Evolutionary conservation across 2,329 filamentous ascomycete genomes (phyloP), one percentile per base, ranked within the genome.

Genomic region (Fusarium vanettenii): DNA sequence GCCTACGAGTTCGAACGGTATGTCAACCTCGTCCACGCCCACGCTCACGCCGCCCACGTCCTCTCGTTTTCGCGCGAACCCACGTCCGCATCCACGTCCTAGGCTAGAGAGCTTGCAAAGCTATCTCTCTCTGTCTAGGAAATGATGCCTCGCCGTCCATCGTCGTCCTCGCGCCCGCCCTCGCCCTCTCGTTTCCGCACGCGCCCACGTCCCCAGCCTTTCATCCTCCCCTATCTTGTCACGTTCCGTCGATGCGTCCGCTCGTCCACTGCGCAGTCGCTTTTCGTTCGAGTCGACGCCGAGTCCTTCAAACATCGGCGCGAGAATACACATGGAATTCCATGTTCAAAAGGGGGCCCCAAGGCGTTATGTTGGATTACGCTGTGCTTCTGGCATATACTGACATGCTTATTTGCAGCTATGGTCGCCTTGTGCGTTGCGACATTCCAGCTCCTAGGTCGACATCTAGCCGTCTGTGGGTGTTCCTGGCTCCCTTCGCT

Each of bases 1-100:
- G 95, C 96, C 89, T 98, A 97, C 94, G 96, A 98, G 90, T 98
- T 98, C 94, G 96, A 98, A 95, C 95, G 96, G 95, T 98, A 98
- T 92, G 95, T 97, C 90, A 89, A 85, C 87, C 86, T 87, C 83
- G 83, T 76, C 78, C 79, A 79, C 82, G 82, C 78, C 80, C 79
- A 79, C 80, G 81, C 72, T 79, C 79, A 76, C 80, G 80, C 81
- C 82, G 79, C 75, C 80, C 80, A 79, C 79, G 81, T 80, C 78
- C 81, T 82, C 82, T 77, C 79, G 78, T 78, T 72, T 69, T 73
- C 76, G 73, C 78, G 72, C 66, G 74, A 77, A 70, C 74, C 78
- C 70, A 67, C 72, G 76, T 77, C 75, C 31, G 69, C 75, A 61
- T 78, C 76, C 66, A 64, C 78, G 63, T 62, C 72, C 69, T 71